A percentile compares a stretch with the other conserved stretches of the same genome.
Conservation (phyloP, 371 early-diverging fungal species). For the Funneliformis caledonium region DNA sequence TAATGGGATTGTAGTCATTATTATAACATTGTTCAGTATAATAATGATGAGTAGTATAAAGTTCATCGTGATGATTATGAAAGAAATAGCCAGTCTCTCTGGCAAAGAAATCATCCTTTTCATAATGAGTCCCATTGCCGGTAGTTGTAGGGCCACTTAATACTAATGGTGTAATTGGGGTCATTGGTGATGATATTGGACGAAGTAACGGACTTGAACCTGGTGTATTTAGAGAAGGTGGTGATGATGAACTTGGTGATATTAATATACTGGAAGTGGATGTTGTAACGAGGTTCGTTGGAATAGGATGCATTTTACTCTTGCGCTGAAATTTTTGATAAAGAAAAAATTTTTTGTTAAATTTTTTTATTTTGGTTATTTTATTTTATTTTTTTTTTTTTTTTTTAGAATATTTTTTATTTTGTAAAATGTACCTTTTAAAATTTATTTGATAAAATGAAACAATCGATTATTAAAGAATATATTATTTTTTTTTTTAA, state of each 20-base stretch:
- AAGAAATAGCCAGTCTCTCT: neutral
- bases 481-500: too few relatives aligned
- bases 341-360: too few relatives aligned
- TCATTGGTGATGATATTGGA: constrained; percentile 31
- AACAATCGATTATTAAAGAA: too few relatives aligned
- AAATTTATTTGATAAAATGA: too few relatives aligned
- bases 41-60: neutral
- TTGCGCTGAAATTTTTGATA: too few relatives aligned
- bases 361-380: too few relatives aligned
- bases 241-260: neutral
- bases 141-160: neutral
- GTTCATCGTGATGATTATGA: constrained; percentile 1
- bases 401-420: too few relatives aligned
- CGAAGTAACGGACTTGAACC: constrained; percentile 26
- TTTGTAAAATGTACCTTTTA: too few relatives aligned
- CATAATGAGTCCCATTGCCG: neutral
- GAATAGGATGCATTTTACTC: neutral
- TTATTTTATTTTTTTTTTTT: too few relatives aligned
- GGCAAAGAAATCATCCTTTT: constrained; percentile 19
- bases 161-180: constrained; percentile 36
- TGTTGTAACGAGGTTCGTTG: neutral
- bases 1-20: neutral
- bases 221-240: neutral
- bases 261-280: neutral
- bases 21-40: neutral